Conservation (phyloP, 352 stramenopile species). For the Phytophthora palmivora region DNA sequence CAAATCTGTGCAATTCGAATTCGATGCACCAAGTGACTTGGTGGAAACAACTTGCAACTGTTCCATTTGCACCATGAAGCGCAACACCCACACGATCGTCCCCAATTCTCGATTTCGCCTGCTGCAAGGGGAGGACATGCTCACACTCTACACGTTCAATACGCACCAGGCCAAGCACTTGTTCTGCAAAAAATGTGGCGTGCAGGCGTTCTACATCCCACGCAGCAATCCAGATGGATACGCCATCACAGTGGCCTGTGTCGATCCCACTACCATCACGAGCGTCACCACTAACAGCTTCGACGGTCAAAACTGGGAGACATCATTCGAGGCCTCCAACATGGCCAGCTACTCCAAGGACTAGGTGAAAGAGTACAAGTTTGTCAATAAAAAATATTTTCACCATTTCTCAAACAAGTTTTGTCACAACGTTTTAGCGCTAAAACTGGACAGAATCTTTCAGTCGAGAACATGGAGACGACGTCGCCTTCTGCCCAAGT, state of each 20-base stretch:
- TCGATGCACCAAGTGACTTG: constrained; percentile 61
- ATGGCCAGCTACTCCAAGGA: constrained; percentile 26
- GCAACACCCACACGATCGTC: constrained; percentile 79
- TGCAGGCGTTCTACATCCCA: constrained; percentile 84
- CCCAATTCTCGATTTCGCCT: constrained; percentile 63
- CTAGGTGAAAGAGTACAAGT: no score
- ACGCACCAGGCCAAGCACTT: constrained; percentile 78
- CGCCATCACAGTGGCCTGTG: constrained; percentile 78
- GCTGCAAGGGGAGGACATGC: constrained; percentile 45
- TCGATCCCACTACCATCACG: constrained; percentile 56
- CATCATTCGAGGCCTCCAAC: constrained; percentile 14
- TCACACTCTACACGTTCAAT: constrained; percentile 88
- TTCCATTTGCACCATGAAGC: constrained; percentile 85
- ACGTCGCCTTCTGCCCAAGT: constrained; percentile 17
- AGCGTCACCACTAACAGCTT: constrained; percentile 70
- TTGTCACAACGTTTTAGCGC: not conserved
- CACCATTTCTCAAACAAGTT: no score
- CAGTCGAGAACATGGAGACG: constrained; percentile 5
- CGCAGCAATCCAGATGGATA: constrained; percentile 83
- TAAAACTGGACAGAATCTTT: not conserved
- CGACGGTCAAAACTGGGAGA: constrained; percentile 82
- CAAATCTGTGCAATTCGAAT: constrained; percentile 70
- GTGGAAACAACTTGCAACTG: constrained; percentile 85
- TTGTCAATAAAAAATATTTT: no score
- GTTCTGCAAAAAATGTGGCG: constrained; percentile 83